Evolutionary conservation across 164 flowering plant genomes (phyloP).

Genomic region (Liquidambar formosana): DNA sequence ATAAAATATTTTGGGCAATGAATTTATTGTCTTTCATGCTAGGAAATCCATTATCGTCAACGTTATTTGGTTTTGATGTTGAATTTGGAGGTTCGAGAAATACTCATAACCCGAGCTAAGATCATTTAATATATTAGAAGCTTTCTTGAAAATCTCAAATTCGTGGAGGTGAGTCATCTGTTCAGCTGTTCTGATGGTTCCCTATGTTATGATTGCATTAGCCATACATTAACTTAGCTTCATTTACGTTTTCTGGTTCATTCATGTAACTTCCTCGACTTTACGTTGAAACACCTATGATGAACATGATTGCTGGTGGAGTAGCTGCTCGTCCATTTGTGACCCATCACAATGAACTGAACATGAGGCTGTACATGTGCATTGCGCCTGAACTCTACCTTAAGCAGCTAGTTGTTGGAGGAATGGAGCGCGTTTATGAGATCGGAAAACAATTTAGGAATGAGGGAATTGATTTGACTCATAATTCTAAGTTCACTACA

Average conservation of each 20-base stretch:
- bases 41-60: constrained; percentile 97
- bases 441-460: constrained; percentile 95
- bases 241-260: neutral
- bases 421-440: constrained; percentile 87
- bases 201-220: neutral
- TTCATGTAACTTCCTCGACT: neutral
- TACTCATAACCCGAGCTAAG: constrained; percentile 78
- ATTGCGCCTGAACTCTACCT: constrained; percentile 94
- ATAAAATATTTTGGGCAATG: no score
- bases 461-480: constrained; percentile 95
- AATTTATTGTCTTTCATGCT: no score
- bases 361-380: constrained; percentile 83
- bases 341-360: constrained; percentile 86
- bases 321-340: constrained; percentile 96
- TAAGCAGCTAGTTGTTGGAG: constrained; percentile 92
- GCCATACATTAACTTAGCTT: neutral
- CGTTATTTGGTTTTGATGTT: constrained; percentile 90
- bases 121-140: constrained; percentile 56
- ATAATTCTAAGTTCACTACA: constrained; percentile 93
- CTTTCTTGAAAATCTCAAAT: constrained; percentile 72
- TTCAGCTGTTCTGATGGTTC: neutral
- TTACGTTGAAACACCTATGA: constrained; percentile 98
- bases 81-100: constrained; percentile 78
- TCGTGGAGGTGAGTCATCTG: constrained; percentile 69
- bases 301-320: constrained; percentile 99